These are phyloP conservation scores for Populus davidiana DNA, from an alignment of 345 rosid species.

Conservation along the genomic window DNA sequence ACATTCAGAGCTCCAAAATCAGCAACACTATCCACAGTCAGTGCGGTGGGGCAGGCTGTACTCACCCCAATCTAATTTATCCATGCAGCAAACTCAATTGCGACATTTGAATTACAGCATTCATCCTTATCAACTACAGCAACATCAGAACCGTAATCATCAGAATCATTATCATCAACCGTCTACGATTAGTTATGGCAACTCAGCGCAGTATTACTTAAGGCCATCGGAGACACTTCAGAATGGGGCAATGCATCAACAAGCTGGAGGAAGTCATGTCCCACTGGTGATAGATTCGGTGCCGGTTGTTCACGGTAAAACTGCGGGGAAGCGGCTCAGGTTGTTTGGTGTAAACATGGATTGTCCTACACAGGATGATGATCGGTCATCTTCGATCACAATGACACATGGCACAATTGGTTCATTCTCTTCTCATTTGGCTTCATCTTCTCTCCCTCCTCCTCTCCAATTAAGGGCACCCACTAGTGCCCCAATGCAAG, in stretches of 20 bases:
- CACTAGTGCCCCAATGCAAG: slow-evolving; percentile 17
- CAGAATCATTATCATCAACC: slow-evolving; percentile 31
- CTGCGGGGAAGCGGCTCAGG: slow-evolving; percentile 49
- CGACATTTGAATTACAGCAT: slow-evolving; percentile 37
- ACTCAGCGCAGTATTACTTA: slow-evolving; percentile 36
- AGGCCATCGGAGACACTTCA: slow-evolving; percentile 39
- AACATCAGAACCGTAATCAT: slow-evolving; percentile 17
- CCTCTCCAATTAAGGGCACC: slow-evolving; percentile 15
- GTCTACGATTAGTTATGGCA: slow-evolving; percentile 29
- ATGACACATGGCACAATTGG: slow-evolving; percentile 33
- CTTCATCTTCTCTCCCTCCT: slow-evolving; percentile 24
- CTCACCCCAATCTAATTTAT: slow-evolving; percentile 40
- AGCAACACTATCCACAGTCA: slow-evolving; percentile 38
- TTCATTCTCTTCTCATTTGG: slow-evolving; percentile 25
- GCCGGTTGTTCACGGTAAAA: slow-evolving; percentile 42
- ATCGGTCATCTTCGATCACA: slow-evolving; percentile 34
- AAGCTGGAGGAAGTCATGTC: slow-evolving; percentile 23
- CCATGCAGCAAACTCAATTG: slow-evolving; percentile 26
- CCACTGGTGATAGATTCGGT: slow-evolving; percentile 56
- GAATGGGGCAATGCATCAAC: slow-evolving; percentile 29
- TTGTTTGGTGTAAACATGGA: slow-evolving; percentile 54
- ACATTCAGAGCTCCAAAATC: slow-evolving; percentile 44
- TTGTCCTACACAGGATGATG: slow-evolving; percentile 37
- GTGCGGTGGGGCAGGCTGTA: slow-evolving; percentile 58
- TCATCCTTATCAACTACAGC: slow-evolving; percentile 29